phyloP scores from a whole-genome alignment of 441 rosid species.

The Populus hybrid region DNA sequence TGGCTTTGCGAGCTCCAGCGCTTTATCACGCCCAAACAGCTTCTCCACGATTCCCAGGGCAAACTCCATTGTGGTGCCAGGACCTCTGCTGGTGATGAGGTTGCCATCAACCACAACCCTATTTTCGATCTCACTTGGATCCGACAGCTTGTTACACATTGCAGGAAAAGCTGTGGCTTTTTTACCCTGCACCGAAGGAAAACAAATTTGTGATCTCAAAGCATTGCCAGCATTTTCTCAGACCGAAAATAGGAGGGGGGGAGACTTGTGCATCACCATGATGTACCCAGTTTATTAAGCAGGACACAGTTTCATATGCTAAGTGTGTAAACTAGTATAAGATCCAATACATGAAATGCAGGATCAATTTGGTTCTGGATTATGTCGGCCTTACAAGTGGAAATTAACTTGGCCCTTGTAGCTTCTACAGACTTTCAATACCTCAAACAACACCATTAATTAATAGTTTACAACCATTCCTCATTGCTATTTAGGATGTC shows the following conservation, averaged over 20 bases:
- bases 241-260: background rate
- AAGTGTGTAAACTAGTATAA: no score
- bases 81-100: slow-evolving; percentile 86
- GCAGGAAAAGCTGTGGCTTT: slow-evolving; percentile 90
- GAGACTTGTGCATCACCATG: background rate
- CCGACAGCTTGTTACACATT: slow-evolving; percentile 72
- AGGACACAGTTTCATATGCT: background rate
- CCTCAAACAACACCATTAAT: background rate
- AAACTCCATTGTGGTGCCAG: slow-evolving; percentile 87
- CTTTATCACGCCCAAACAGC: slow-evolving; percentile 65
- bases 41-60: slow-evolving; percentile 81
- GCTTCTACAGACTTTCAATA: background rate
- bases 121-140: slow-evolving; percentile 63
- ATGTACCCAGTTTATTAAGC: background rate
- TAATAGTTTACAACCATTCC: background rate
- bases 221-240: background rate
- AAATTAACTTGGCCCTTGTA: background rate
- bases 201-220: background rate
- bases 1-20: slow-evolving; percentile 62
- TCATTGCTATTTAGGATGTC: background rate
- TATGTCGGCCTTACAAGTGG: background rate
- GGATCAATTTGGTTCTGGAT: no score
- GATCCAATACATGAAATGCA: background rate
- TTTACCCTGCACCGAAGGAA: slow-evolving; percentile 56
- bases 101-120: slow-evolving; percentile 89